Evolutionary conservation across 345 rosid genomes (phyloP).

Genomic region (Eucalyptus marginata): DNA sequence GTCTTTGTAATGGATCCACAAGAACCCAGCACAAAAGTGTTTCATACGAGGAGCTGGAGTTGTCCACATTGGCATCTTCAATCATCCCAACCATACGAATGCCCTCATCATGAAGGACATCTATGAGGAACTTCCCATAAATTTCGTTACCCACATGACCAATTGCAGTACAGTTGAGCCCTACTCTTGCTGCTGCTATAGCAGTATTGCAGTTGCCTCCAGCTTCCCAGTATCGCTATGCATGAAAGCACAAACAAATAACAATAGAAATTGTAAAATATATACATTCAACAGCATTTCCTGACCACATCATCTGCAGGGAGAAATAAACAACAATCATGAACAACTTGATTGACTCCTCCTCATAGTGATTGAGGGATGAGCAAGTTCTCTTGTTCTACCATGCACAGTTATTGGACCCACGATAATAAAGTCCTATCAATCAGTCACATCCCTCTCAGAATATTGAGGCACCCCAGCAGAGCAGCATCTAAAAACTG

Average conservation of each 20-base stretch:
- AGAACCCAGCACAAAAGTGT: slow-evolving; percentile 98
- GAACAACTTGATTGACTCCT: neutral
- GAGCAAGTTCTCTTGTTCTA: neutral
- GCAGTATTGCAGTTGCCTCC: slow-evolving; percentile 98
- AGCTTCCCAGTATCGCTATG: slow-evolving; percentile 83
- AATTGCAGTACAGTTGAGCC: slow-evolving; percentile 64
- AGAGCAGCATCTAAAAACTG: neutral
- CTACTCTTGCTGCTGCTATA: slow-evolving; percentile 93
- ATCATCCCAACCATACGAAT: slow-evolving; percentile 47
- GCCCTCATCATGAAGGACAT: slow-evolving; percentile 75
- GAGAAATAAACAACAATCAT: neutral
- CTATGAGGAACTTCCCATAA: slow-evolving; percentile 72
- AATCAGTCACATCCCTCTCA: neutral
- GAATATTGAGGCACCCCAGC: neutral
- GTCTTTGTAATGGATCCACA: slow-evolving; percentile 78
- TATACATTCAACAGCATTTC: neutral
- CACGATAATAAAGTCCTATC: neutral
- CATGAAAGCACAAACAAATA: neutral
- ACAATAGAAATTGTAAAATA: neutral
- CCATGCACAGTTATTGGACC: neutral
- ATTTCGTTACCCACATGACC: slow-evolving; percentile 86
- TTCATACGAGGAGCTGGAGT: slow-evolving; percentile 35
- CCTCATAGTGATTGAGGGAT: neutral
- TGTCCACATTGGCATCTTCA: slow-evolving; percentile 22
- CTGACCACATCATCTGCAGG: neutral